Conservation (phyloP, 768 basidiomycete species). For the Postia placenta region DNA sequence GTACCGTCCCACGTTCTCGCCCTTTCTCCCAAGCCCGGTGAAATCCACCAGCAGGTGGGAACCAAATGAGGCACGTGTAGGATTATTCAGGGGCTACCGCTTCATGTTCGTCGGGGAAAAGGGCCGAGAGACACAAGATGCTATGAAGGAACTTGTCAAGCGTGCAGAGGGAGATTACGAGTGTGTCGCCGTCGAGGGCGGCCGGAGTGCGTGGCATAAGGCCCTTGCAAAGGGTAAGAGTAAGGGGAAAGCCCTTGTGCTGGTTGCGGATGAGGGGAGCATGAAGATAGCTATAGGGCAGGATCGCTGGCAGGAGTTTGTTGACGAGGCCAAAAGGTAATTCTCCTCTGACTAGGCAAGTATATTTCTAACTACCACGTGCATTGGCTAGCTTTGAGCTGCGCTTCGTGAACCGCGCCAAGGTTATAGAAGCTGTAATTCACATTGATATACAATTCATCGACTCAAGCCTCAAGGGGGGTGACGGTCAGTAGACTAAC, state of each 20-base stretch:
- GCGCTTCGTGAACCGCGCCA: slow-evolving; percentile 37
- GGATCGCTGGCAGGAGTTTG: slow-evolving; percentile 49
- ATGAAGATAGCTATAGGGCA: slow-evolving; percentile 46
- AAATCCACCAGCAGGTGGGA: slow-evolving; percentile 58
- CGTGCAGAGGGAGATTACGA: slow-evolving; percentile 60
- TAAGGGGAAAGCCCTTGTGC: slow-evolving; percentile 36
- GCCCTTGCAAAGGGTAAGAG: slow-evolving; percentile 45
- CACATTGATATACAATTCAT: slow-evolving; percentile 30
- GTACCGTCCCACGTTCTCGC: slow-evolving; percentile 53
- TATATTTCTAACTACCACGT: no score
- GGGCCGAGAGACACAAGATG: slow-evolving; percentile 39
- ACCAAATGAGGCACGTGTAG: slow-evolving; percentile 55
- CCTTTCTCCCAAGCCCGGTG: slow-evolving; percentile 39
- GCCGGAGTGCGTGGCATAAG: slow-evolving; percentile 44
- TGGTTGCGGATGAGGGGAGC: slow-evolving; percentile 44
- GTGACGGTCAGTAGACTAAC: slow-evolving; percentile 5
- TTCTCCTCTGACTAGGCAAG: no score
- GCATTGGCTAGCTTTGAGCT: slow-evolving; percentile 33
- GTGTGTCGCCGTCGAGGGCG: slow-evolving; percentile 47
- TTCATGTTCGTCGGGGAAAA: slow-evolving; percentile 61
- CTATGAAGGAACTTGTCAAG: slow-evolving; percentile 47
- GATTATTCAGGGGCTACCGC: slow-evolving; percentile 44
- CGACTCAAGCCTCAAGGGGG: slow-evolving; percentile 26
- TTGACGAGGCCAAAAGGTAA: slow-evolving; percentile 46
- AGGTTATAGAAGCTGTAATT: slow-evolving; percentile 47